These are phyloP conservation scores for Pholiota molesta DNA, from an alignment of 768 basidiomycete species.

Conservation along the genomic window DNA sequence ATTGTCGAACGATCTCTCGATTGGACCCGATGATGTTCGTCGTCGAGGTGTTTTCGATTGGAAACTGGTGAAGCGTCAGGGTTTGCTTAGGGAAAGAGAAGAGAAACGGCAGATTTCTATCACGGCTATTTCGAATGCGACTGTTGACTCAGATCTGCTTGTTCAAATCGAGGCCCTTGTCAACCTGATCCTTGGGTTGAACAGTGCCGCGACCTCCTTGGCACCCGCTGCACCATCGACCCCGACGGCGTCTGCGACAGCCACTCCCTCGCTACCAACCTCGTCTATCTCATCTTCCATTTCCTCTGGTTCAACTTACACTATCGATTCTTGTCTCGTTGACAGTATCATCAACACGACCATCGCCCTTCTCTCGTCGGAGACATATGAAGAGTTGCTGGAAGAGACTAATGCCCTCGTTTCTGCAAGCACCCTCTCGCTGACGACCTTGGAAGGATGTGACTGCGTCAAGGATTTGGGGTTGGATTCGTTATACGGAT, in stretches of 20 bases:
- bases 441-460: background rate
- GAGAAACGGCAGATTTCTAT: conserved; percentile 4
- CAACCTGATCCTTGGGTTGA: conserved; percentile 18
- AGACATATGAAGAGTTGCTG: background rate
- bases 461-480: conserved; percentile 4
- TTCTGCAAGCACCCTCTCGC: background rate
- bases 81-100: background rate
- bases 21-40: conserved; percentile 24
- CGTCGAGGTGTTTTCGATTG: background rate
- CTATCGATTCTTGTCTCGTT: conserved; percentile 4
- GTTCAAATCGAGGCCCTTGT: conserved; percentile 15
- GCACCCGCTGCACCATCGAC: background rate
- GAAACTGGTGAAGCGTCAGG: background rate
- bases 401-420: background rate
- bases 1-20: conserved; percentile 24
- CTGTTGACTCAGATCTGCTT: conserved; percentile 6
- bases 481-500: background rate
- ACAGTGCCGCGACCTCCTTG: background rate
- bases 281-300: conserved; percentile 4
- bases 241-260: background rate
- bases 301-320: background rate
- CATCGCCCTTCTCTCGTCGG: conserved; percentile 7
- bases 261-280: background rate
- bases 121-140: conserved; percentile 4
- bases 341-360: conserved; percentile 15